Evolutionary conservation across 108 stramenopile species (phyloP).

Genomic region (Nitzschia sp.): DNA sequence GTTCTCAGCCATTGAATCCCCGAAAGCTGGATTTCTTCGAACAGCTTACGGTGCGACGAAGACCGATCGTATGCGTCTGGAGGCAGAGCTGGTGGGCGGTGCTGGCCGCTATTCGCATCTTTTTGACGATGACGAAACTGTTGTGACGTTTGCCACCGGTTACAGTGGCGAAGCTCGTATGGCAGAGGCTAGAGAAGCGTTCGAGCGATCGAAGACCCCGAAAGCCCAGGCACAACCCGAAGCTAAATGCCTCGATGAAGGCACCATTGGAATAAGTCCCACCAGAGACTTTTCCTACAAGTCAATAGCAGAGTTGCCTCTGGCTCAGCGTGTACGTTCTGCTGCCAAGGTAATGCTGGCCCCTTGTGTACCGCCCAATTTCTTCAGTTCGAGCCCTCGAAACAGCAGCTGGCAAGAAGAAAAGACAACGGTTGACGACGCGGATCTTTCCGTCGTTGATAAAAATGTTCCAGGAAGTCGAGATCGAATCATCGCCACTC

Average conservation of each 20-base stretch:
- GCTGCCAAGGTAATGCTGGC: conserved; percentile 84
- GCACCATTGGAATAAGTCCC: background rate
- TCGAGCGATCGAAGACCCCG: conserved; percentile 21
- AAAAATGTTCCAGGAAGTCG: background rate
- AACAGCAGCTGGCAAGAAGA: conserved; percentile 18
- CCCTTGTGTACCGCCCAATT: conserved; percentile 73
- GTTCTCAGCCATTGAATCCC: conserved; percentile 29
- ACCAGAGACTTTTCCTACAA: conserved; percentile 1
- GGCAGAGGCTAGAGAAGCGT: conserved; percentile 29
- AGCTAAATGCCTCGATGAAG: conserved; percentile 7
- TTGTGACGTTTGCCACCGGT: conserved; percentile 59
- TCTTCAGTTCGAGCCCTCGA: conserved; percentile 32
- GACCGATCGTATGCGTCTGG: conserved; percentile 70
- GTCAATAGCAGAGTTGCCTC: conserved; percentile 21
- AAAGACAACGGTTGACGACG: conserved; percentile 2
- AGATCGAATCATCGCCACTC: conserved; percentile 23
- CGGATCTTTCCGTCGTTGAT: background rate
- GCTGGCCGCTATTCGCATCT: conserved; percentile 26
- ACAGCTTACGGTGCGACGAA: conserved; percentile 80
- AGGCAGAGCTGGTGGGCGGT: conserved; percentile 54
- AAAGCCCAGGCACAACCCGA: conserved; percentile 4
- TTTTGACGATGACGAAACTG: conserved; percentile 87
- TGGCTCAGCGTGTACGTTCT: conserved; percentile 70
- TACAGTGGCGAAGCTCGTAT: conserved; percentile 13
- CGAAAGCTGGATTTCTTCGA: conserved; percentile 63